These are phyloP conservation scores for Rosellinia necatrix DNA, from an alignment of 2,329 filamentous ascomycete genomes.

Conservation along the genomic window DNA sequence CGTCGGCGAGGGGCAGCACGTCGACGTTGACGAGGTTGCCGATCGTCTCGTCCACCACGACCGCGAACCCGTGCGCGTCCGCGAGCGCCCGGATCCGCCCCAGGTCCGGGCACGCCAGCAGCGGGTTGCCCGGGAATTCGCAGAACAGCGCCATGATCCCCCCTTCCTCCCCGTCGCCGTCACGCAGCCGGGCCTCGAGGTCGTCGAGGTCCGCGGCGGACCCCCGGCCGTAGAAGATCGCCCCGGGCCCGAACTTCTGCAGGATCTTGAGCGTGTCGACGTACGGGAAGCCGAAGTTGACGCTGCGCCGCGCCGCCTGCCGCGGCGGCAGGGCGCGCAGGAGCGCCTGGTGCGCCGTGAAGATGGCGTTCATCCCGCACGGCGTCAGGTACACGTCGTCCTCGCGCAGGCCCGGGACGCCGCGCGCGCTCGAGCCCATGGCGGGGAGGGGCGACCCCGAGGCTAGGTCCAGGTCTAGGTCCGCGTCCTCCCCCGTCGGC, in stretches of 20 bases:
- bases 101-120: slow-evolving; percentile 84
- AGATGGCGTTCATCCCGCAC: slow-evolving; percentile 94
- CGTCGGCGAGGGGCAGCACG: slow-evolving; percentile 84
- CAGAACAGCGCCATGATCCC: slow-evolving; percentile 84
- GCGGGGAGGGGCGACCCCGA: slow-evolving; percentile 57
- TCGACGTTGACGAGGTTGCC: slow-evolving; percentile 97
- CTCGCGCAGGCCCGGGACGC: slow-evolving; percentile 71
- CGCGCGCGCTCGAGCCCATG: slow-evolving; percentile 54
- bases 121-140: slow-evolving; percentile 92
- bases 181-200: slow-evolving; percentile 71
- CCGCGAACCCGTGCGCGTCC: slow-evolving; percentile 81
- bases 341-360: slow-evolving; percentile 79
- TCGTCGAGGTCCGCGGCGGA: slow-evolving; percentile 80
- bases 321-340: no score
- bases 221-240: slow-evolving; percentile 83
- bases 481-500: no score
- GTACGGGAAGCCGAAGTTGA: slow-evolving; percentile 97
- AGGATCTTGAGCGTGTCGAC: slow-evolving; percentile 95
- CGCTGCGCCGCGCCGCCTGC: slow-evolving; percentile 72
- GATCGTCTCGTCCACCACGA: slow-evolving; percentile 95
- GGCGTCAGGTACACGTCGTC: slow-evolving; percentile 89
- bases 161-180: slow-evolving; percentile 76
- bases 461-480: slow-evolving; percentile 69
- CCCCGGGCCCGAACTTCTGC: slow-evolving; percentile 91
- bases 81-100: slow-evolving; percentile 79